These are phyloP conservation scores for Elaeagnus macrophylla DNA, from an alignment of 306 rosid species.

Conservation along the genomic window DNA sequence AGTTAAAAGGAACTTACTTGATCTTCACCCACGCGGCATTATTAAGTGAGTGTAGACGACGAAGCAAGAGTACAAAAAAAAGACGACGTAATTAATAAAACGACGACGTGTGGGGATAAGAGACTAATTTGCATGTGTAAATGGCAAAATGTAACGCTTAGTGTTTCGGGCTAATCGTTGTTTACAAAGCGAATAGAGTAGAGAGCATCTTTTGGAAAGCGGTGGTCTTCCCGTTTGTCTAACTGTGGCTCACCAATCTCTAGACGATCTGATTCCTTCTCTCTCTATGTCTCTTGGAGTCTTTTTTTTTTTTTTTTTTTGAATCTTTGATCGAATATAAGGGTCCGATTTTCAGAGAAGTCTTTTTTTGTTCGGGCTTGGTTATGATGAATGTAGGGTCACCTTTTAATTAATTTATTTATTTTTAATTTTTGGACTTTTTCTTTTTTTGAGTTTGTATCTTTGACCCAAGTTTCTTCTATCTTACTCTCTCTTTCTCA, in stretches of 20 bases:
- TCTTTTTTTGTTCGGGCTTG: slow-evolving; percentile 25
- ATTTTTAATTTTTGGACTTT: not conserved
- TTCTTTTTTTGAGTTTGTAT: slow-evolving; percentile 21
- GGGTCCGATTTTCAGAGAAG: slow-evolving; percentile 23
- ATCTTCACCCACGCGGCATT: not conserved
- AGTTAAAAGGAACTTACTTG: not conserved
- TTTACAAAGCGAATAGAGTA: slow-evolving; percentile 38
- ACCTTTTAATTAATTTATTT: not conserved
- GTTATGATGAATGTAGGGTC: slow-evolving; percentile 18
- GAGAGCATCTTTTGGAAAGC: slow-evolving; percentile 85
- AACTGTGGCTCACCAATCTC: slow-evolving; percentile 43
- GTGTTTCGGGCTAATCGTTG: slow-evolving; percentile 55
- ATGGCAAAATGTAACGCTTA: slow-evolving; percentile 14
- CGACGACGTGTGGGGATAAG: slow-evolving; percentile 40
- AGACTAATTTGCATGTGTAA: slow-evolving; percentile 26
- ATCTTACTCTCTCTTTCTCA: slow-evolving; percentile 1
- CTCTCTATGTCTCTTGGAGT: not conserved
- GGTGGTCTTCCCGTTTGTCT: slow-evolving; percentile 77
- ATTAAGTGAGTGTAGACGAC: slow-evolving; percentile 15
- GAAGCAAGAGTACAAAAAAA: not conserved
- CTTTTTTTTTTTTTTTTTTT: slow-evolving; percentile 3
- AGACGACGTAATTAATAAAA: slow-evolving; percentile 20
- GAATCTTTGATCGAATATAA: slow-evolving; percentile 29
- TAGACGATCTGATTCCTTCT: slow-evolving; percentile 38
- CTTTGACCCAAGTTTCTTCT: slow-evolving; percentile 22